Evolutionary conservation across 1,139 yeast genomes (phyloP), one percentile per base, ranked within the genome.

Genomic region (Diutina neorugosa): DNA sequence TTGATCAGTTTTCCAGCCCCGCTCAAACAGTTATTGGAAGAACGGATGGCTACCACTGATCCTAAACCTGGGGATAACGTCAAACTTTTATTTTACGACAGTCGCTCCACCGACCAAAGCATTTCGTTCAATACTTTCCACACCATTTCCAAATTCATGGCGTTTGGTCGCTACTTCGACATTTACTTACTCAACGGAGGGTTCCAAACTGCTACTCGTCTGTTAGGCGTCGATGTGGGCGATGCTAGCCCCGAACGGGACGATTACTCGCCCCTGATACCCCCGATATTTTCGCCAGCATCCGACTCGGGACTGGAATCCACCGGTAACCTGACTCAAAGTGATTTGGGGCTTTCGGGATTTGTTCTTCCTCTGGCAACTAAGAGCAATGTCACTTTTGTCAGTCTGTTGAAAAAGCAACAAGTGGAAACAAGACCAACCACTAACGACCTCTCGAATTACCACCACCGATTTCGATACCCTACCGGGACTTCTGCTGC

Each of bases 291-390:
- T n/a, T 46, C 50, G 4, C 50, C 50, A n/a, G 18, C 40, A 3
- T 8, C 37, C 16, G 37, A 27, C 18, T 12, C 40, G 21, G 19
- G 20, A 2, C 12, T 16, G 14, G 37, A 31, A 6, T 31, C 37
- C 40, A 27, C 4, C 12, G 14, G 8, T 7, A 19, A 18, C 3
- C 12, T 14, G 40, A 34, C 23, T 16, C 18, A 20, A 8, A 8
- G 41, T 16, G 37, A 31, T 14, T n/a, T 11, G 37, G 37, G 37
- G 37, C 27, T 46, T 4, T 27, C 50, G 4, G 50, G 50, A n/a
- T 46, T 46, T 46, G 40, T 46, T 11, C 40, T 46, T 9, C 50
- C 50, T 16, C 50, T 46, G 50, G 50, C 50, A 9, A 16, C 50
- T 5, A 12, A 18, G 2, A n/a, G 18, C 25, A 34, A 46, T 6